A percentile compares a stretch with the other conserved stretches of the same genome.
Conservation (phyloP, 1,284 basidiomycete genomes). For the Agaricales sp. region DNA sequence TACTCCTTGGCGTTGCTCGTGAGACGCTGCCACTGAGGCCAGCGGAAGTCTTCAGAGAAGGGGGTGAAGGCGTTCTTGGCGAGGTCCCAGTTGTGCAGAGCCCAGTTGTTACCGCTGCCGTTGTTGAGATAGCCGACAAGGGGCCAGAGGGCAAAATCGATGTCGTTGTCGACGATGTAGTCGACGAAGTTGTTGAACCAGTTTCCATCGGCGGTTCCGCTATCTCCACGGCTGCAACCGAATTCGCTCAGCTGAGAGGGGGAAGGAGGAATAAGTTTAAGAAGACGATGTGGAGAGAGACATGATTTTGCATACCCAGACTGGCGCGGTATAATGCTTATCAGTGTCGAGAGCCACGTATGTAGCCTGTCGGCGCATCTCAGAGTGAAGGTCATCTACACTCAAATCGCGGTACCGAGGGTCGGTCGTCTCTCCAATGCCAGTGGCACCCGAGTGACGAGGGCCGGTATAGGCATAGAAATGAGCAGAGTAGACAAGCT, state of each 20-base stretch:
- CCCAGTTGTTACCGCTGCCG: neutral
- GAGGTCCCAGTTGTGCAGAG: neutral
- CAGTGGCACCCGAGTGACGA: neutral
- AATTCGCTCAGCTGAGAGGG: slow-evolving; percentile 1
- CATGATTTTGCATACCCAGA: slow-evolving; percentile 1
- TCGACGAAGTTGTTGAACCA: neutral
- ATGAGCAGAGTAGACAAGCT: slow-evolving; percentile 2
- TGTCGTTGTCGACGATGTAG: neutral
- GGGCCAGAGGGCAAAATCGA: slow-evolving; percentile 1
- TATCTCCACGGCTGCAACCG: neutral
- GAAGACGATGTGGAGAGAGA: neutral
- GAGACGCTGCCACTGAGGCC: neutral
- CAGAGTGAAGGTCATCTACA: neutral
- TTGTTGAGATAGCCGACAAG: neutral
- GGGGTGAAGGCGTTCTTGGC: neutral
- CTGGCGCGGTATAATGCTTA: neutral
- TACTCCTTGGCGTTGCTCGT: neutral
- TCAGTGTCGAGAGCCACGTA: slow-evolving; percentile 1
- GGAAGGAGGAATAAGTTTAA: neutral
- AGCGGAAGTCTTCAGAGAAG: neutral
- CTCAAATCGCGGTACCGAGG: neutral
- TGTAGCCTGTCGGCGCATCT: neutral
- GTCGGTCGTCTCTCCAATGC: slow-evolving; percentile 1
- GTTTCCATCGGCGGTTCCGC: neutral
- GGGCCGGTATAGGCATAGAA: slow-evolving; percentile 2